Evolutionary conservation across 371 early-diverging fungal genomes (phyloP), one percentile per base, ranked within the genome.

Genomic region (Mucor plumbeus): DNA sequence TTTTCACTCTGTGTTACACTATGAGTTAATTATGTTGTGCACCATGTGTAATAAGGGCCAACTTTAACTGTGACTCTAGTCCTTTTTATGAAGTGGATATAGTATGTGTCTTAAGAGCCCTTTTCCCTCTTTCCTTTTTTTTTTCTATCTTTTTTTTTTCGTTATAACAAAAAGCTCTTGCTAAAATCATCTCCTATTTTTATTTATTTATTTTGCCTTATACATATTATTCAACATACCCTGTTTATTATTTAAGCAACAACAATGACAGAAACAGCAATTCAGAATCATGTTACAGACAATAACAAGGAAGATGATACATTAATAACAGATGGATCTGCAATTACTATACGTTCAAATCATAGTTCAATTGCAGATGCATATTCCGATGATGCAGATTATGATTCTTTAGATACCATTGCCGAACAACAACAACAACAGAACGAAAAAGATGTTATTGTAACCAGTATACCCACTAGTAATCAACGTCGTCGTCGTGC

Each of bases 401-500:
- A 63, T 53, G 64, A 59, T 48, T 71, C 71, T 10, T 7, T 67
- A 9, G 71, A 71, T 19, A 71, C 71, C 10, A 63, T 71, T 31
- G 71, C 71, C 17, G 63, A 62, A 13, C 50, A 39, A 38, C 53
- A 63, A 38, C 53, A 63, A 31, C 38, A 53, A 6, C 47, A 64
- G 26, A 64, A 64, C 41, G 63, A 66, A 53, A 61, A 60, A 47
- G 68, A 63, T 21, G 50, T 44, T 7, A 33, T 40, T 3, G 54
- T 53, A 21, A 61, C 56, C 15, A 61, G 38, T 33, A 59, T 43
- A 47, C 36, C 33, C 31, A 39, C 50, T 1, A 17, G 6, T 15
- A n/a, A 26, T 26, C 41, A 26, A 17, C 60, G 44, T 44, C 67
- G 74, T 11, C 43, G 57, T 61, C 67, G 74, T 41, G 67, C 67